Conservation (phyloP, 2,329 filamentous ascomycete species). For the Thermoascus crustaceus region DNA sequence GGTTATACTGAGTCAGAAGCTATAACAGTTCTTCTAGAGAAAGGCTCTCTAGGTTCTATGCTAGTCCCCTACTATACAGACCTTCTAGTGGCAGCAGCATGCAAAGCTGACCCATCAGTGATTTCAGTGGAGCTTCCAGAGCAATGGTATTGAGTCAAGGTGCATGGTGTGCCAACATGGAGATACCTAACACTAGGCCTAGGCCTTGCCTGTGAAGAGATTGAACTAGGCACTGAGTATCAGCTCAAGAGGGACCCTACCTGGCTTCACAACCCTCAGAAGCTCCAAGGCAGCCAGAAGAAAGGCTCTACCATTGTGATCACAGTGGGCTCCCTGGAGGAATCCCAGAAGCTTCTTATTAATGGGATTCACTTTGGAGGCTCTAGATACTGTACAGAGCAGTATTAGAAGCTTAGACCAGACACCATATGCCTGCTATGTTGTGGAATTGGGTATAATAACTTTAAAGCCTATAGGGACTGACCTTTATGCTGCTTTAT, state of each 20-base stretch:
- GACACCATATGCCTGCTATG: background rate
- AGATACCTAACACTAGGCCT: background rate
- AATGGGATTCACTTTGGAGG: conserved; percentile 1
- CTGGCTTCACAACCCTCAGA: background rate
- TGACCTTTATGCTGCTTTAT: background rate
- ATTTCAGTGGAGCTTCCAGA: background rate
- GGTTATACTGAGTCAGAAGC: background rate
- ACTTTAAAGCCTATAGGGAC: background rate
- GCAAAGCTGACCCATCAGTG: no score
- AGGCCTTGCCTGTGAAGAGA: background rate
- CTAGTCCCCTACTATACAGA: no score
- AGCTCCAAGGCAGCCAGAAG: background rate
- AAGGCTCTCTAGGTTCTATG: background rate
- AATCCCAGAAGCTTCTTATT: background rate
- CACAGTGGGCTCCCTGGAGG: background rate
- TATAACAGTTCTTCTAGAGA: background rate
- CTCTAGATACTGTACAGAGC: background rate
- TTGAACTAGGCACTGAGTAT: no score
- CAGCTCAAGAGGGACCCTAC: no score
- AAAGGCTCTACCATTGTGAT: background rate
- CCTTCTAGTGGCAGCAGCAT: background rate
- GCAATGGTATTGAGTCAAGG: background rate
- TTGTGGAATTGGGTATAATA: background rate
- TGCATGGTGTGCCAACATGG: background rate
- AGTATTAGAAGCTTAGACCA: background rate